Percentiles rank a stretch among this genome's conserved stretches.
Evolutionary conservation across 2,329 filamentous ascomycete genomes (phyloP).

Genomic region (Xylaria sp.): DNA sequence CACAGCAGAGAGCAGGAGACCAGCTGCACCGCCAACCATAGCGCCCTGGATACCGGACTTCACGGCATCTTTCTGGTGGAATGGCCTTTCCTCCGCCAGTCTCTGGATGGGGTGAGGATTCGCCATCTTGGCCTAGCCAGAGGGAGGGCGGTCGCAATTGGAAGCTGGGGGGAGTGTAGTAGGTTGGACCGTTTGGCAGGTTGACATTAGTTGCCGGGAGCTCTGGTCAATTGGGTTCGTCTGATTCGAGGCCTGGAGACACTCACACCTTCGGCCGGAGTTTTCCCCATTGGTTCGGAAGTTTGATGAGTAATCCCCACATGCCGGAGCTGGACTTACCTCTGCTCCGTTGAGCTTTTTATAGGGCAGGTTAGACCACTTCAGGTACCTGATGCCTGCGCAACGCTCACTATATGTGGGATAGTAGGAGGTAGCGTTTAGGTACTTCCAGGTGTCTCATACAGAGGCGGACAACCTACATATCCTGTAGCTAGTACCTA

Average conservation of each 20-base stretch:
- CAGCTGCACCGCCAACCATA: conserved; percentile 72
- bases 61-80: conserved; percentile 81
- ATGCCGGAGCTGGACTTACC: conserved; percentile 34
- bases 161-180: conserved; percentile 8
- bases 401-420: too few relatives aligned
- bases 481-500: not conserved
- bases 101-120: conserved; percentile 47
- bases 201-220: conserved; percentile 9
- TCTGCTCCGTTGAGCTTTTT: conserved; percentile 17
- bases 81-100: conserved; percentile 58
- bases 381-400: too few relatives aligned
- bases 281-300: conserved; percentile 28
- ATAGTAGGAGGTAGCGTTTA: too few relatives aligned
- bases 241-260: conserved; percentile 34
- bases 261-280: conserved; percentile 17
- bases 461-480: too few relatives aligned
- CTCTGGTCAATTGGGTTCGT: conserved; percentile 33
- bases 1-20: conserved; percentile 78
- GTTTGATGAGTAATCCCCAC: not conserved
- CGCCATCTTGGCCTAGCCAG: conserved; percentile 49
- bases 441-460: too few relatives aligned
- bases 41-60: conserved; percentile 72
- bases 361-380: too few relatives aligned
- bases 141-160: conserved; percentile 41
- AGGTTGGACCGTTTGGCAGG: conserved; percentile 8